A percentile compares a stretch with the other conserved stretches of the same genome.
These are phyloP conservation scores for Lactarius hengduanensis DNA, from an alignment of 768 basidiomycete genomes.

Conservation along the genomic window DNA sequence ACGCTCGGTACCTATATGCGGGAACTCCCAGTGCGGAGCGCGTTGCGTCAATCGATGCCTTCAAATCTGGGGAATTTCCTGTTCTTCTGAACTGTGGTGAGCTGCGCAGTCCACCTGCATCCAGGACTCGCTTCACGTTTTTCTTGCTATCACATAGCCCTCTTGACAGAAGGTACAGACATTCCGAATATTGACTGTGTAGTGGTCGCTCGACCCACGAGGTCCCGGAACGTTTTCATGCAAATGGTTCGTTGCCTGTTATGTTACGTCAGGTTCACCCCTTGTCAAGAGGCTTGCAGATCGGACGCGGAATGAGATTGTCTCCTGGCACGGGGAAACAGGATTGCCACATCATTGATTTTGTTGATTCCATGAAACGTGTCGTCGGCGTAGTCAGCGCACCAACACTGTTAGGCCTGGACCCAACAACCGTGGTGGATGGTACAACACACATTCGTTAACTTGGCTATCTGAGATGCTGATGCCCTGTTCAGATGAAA, in stretches of 20 bases:
- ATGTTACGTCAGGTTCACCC: not conserved
- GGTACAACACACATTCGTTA: slow-evolving; percentile 40
- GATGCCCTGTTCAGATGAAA: slow-evolving; percentile 45
- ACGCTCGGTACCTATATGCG: slow-evolving; percentile 79
- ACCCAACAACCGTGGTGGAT: slow-evolving; percentile 66
- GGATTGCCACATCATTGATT: slow-evolving; percentile 88
- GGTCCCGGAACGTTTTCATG: slow-evolving; percentile 83
- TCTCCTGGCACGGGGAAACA: slow-evolving; percentile 77
- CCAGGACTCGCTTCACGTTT: slow-evolving; percentile 4
- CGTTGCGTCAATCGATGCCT: slow-evolving; percentile 58
- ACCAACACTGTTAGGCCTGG: slow-evolving; percentile 84
- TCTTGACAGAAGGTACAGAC: slow-evolving; percentile 92
- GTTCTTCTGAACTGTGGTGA: slow-evolving; percentile 88
- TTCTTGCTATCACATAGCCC: slow-evolving; percentile 45
- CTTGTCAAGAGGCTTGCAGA: slow-evolving; percentile 45
- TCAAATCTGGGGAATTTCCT: slow-evolving; percentile 72
- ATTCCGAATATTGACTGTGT: slow-evolving; percentile 95
- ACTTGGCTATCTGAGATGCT: slow-evolving; percentile 7
- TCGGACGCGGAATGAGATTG: slow-evolving; percentile 88
- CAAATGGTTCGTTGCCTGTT: slow-evolving; percentile 71
- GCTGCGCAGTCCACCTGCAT: slow-evolving; percentile 23
- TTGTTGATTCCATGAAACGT: slow-evolving; percentile 73
- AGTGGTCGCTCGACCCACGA: slow-evolving; percentile 82
- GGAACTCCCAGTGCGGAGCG: slow-evolving; percentile 65
- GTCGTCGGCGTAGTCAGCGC: slow-evolving; percentile 71